Base-by-base conservation (phyloP, 768 basidiomycete genomes). In the Boletus vinaceobasis region DNA sequence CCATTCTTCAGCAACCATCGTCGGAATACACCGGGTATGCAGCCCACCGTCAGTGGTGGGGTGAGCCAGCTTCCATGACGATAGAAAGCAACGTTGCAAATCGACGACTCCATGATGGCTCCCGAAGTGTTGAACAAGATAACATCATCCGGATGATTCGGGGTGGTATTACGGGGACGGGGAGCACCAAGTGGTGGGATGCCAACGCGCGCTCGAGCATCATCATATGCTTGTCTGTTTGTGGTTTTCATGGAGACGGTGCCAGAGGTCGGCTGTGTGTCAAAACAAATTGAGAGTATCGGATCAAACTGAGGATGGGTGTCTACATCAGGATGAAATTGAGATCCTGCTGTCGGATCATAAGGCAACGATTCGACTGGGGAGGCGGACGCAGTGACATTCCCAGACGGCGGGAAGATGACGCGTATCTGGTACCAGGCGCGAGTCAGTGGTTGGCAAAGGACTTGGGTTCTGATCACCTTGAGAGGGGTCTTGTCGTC, bases 181-280 rank as follows among this genome's bases (percentile, higher is more conserved):
- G 53, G 42, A 43, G 48, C 50, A 31, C 60, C 60, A n/a, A 61
- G 57, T 8, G 75, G 66, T 21, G 76, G 73, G 17, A 83, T 69
- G 50, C 75, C 73, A 43, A 74, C 79, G 40, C 89, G 80, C 1
- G 64, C 60, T n/a, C 90, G 83, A 2, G 90, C 87, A 35, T 75
- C 74, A 27, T 84, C 75, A 61, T 92, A 93, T 11, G 77, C 66
- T 7, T 65, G 55, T 44, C 90, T 79, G 37, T 74, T 54, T 2
- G 88, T 90, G 0, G 90, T 92, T 69, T 93, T 93, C 44, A 87
- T 85, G 21, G 68, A 61, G 23, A 79, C 52, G 15, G 85, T 83
- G 1, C 79, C 71, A 4, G 76, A 67, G 1, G 85, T 86, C 13
- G 81, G 69, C 54, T 75, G 65, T 2, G 72, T 74, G 69, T 92